A percentile compares a stretch with the other conserved stretches of the same genome.
Conservation (phyloP, 2,329 filamentous ascomycete genomes). For the Chaetomiaceae sp. region DNA sequence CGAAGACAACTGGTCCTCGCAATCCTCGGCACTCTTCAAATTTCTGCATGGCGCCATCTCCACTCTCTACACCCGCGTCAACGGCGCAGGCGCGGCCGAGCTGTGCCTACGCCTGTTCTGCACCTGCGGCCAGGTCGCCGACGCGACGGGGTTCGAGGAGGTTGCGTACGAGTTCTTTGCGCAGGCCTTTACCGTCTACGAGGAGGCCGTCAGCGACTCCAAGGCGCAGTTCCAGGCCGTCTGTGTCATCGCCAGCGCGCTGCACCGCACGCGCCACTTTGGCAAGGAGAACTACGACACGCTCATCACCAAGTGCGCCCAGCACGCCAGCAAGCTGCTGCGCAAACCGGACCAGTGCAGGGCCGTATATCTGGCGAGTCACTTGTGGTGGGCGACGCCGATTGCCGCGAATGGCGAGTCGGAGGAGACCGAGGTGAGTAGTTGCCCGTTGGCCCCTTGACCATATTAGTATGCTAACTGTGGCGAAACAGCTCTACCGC, state of each 20-base stretch:
- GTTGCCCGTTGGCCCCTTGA: neutral
- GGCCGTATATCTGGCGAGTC: conserved; percentile 91
- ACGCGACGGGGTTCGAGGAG: conserved; percentile 87
- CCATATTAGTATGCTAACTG: conserved; percentile 7
- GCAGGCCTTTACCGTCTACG: conserved; percentile 96
- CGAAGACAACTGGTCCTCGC: conserved; percentile 57
- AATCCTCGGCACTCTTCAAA: conserved; percentile 77
- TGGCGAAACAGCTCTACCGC: conserved; percentile 67
- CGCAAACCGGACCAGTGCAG: conserved; percentile 98
- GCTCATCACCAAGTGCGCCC: conserved; percentile 91
- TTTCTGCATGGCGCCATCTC: conserved; percentile 89
- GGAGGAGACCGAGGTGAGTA: conserved; percentile 69
- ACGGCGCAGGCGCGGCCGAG: conserved; percentile 70
- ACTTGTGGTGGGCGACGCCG: conserved; percentile 96
- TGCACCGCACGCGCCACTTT: conserved; percentile 86
- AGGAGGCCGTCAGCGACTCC: conserved; percentile 91
- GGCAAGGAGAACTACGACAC: conserved; percentile 98
- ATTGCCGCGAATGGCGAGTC: conserved; percentile 70
- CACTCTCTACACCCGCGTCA: conserved; percentile 80
- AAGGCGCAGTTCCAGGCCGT: conserved; percentile 97
- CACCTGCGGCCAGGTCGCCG: conserved; percentile 85
- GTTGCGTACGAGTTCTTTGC: conserved; percentile 98
- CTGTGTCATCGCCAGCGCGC: conserved; percentile 81
- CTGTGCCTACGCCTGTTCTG: conserved; percentile 85
- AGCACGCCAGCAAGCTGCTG: conserved; percentile 92